Evolutionary conservation across 2,329 filamentous ascomycete genomes (phyloP), one percentile per base, ranked within the genome.

Genomic region (Hymenotorrendiella dingleyae): DNA sequence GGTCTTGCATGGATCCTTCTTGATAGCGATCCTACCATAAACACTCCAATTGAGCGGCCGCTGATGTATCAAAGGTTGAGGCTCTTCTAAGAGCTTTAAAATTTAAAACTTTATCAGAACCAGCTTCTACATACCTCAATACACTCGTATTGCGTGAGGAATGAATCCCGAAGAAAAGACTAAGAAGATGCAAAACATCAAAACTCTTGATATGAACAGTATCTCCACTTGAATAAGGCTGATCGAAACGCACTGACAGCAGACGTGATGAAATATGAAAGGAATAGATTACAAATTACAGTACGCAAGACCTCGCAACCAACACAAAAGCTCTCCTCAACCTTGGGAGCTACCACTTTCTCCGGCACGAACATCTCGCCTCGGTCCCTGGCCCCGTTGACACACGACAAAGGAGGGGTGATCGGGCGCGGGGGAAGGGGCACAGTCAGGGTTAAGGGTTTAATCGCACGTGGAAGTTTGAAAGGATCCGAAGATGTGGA

Each of bases 1-100:
- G 33, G 38, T 20, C 14, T 16, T 46, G 43, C 38, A 42, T 46
- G 43, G n/a, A 46, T 46, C 43, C 43, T 42, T 27, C 38, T 12
- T 20, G 28, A 39, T 40, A 39, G 24, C 28, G 35, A 44, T 44
- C 42, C 35, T 35, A 20, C 35, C 20, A 32, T 30, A 32, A 14
- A 14, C 19, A 27, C 17, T 35, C 19, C n/a, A 11, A 9, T 26
- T 29, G 16, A 29, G 27, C 27, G 27, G 27, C 12, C 16, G 16
- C 27, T 21, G 21, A 27, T 19, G n/a, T 24, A 32, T 19, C 37
- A 22, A n/a, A 20, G 20, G 24, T 14, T 32, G 19, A 4, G 22
- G 7, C 3, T 32, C 11, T 33, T 19, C 16, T 34, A 4, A 21
- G 17, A 20, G 30, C 22, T 34, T 34, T 21, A 9, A 14, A 19